Percentiles rank a stretch among this genome's conserved stretches.
Evolutionary conservation across 345 rosid genomes (phyloP).

Genomic region (Lumnitzera racemosa): DNA sequence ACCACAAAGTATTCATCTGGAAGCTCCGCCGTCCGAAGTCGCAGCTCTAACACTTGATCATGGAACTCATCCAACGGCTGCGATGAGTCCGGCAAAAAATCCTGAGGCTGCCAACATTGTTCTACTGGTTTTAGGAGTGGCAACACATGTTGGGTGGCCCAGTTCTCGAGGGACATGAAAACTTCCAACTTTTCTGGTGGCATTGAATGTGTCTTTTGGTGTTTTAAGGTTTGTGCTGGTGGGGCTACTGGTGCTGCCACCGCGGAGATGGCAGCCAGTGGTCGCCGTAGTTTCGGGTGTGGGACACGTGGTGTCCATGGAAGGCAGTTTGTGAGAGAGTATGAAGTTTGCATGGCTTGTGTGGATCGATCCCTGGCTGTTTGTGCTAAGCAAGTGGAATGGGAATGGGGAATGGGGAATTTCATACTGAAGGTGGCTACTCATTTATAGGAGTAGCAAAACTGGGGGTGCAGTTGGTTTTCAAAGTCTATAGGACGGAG

Average conservation of each 20-base stretch:
- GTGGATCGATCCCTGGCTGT: no score
- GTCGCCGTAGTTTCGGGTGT: neutral
- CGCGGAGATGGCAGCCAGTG: conserved; percentile 18
- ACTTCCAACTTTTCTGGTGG: conserved; percentile 55
- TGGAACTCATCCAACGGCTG: conserved; percentile 31
- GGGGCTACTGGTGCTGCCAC: conserved; percentile 24
- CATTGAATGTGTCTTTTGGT: conserved; percentile 45
- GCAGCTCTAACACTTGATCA: conserved; percentile 47
- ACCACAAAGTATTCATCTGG: conserved; percentile 73
- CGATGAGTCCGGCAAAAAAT: conserved; percentile 45
- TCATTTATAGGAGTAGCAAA: neutral
- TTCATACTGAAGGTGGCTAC: no score
- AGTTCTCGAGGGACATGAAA: conserved; percentile 55
- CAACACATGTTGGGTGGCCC: conserved; percentile 45
- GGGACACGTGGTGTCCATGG: conserved; percentile 8
- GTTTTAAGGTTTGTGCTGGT: conserved; percentile 3
- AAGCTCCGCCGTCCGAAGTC: conserved; percentile 41
- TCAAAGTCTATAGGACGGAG: neutral
- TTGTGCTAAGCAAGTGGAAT: no score
- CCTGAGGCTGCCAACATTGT: conserved; percentile 62
- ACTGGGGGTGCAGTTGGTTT: neutral
- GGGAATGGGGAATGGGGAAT: no score
- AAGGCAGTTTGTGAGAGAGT: conserved; percentile 9
- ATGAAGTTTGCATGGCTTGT: conserved; percentile 34
- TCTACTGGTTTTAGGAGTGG: conserved; percentile 69